These are phyloP conservation scores for Malus sylvestris DNA, from an alignment of 306 rosid genomes.

Conservation along the genomic window DNA sequence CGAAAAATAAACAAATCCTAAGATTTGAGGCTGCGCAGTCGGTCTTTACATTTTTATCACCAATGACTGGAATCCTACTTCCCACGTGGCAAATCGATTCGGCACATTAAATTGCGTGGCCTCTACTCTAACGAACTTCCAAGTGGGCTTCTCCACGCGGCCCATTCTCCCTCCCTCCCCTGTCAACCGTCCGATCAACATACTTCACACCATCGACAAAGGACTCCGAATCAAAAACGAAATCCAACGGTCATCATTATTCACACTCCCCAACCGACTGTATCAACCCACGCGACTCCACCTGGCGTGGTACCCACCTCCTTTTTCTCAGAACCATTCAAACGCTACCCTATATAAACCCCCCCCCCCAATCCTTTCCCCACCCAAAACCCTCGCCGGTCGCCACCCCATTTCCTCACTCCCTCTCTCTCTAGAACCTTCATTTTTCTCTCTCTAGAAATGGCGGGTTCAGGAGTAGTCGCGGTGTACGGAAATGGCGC, in stretches of 20 bases:
- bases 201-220: background rate
- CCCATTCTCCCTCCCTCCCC: background rate
- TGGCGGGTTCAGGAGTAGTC: slow-evolving; percentile 82
- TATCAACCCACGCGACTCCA: background rate
- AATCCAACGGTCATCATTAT: background rate
- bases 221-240: background rate
- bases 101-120: slow-evolving; percentile 19
- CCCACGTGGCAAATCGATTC: slow-evolving; percentile 7
- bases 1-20: background rate
- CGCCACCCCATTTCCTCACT: background rate
- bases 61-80: slow-evolving; percentile 1
- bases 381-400: slow-evolving; percentile 10
- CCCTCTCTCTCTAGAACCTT: background rate
- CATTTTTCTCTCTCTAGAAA: slow-evolving; percentile 10
- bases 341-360: slow-evolving; percentile 10
- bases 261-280: background rate
- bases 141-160: background rate
- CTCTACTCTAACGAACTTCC: background rate
- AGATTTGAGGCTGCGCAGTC: background rate
- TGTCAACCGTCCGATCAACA: background rate
- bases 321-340: slow-evolving; percentile 7
- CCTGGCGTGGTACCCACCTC: background rate
- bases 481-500: slow-evolving; percentile 83
- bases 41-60: slow-evolving; percentile 6
- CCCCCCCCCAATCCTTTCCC: slow-evolving; percentile 1